Base-by-base conservation (phyloP, 805 yeast genomes). In the Cyberlindnera bimundalis region DNA sequence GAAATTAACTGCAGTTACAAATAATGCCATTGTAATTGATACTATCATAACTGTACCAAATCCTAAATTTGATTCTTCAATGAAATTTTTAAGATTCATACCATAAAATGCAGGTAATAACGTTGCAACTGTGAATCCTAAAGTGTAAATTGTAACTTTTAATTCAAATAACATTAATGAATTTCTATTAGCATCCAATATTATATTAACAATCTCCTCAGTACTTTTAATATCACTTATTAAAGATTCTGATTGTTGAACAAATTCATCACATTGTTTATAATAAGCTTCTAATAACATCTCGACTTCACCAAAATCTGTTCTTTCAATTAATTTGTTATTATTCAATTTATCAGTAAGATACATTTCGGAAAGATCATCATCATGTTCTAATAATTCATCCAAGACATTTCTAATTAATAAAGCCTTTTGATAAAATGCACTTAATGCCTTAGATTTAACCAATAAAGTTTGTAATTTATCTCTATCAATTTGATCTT, bases 201-300 rank as follows among this genome's bases (percentile, higher is more conserved):
- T 89, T 53, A 90, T 89, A 57, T 89, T 89, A 44, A 87, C 90
- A 57, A 90, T 86, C 55, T 90, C 97, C 58, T 89, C 96, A 0
- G 97, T 90, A 13, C 93, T 85, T 56, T 79, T 80, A 52, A 90
- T 87, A 57, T 90, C 95, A 51, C 80, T 81, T 16, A 85, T 76
- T 41, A 89, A 66, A 4, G 91, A 81, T 32, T 86, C 95, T 0
- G 95, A 81, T 52, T 85, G 91, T 61, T 90, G 97, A 6, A 89
- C 96, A 51, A 84, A 80, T 65, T 90, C 97, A 57, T 90, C 96
- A 58, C 91, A 83, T 53, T 89, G 96, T 44, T 84, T 83, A 62
- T 86, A 89, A 63, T 90, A 90, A 0, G 96, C 78, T 57, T 90
- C 97, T 16, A 90, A 60, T 36, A 90, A 68, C 81, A 89, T 83